phyloP scores from a whole-genome alignment of 352 stramenopile genomes.

The Pythium graminicola region DNA sequence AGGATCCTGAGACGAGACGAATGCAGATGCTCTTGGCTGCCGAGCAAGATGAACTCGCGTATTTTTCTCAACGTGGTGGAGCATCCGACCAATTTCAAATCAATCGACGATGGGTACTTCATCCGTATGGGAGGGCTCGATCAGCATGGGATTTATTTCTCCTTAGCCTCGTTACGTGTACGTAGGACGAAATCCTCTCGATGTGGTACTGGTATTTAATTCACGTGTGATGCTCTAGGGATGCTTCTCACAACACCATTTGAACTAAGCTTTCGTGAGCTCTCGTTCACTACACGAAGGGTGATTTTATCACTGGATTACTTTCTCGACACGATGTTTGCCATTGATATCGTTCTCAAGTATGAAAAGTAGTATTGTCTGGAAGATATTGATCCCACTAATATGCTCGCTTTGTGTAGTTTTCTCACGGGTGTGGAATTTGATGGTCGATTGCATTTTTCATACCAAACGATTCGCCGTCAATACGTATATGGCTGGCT shows the following conservation, averaged over 20 bases:
- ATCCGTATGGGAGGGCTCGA: constrained; percentile 53
- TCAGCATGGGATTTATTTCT: constrained; percentile 53
- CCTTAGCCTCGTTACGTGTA: constrained; percentile 61
- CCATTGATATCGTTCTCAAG: constrained; percentile 66
- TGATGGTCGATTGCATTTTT: constrained; percentile 72
- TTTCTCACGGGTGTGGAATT: constrained; percentile 72
- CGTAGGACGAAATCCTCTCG: no score
- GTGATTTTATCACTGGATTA: constrained; percentile 47
- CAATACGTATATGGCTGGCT: constrained; percentile 56
- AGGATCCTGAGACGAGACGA: background rate
- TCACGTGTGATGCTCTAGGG: no score
- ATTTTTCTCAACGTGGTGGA: constrained; percentile 50
- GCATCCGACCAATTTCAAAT: constrained; percentile 47
- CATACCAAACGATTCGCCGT: constrained; percentile 36
- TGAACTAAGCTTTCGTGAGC: constrained; percentile 57
- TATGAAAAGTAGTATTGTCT: constrained; percentile 8
- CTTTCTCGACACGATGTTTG: constrained; percentile 60
- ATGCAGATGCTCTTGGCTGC: constrained; percentile 17
- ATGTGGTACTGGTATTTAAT: no score
- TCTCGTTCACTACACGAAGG: constrained; percentile 26
- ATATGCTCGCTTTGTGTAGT: constrained; percentile 19
- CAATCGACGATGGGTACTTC: constrained; percentile 38
- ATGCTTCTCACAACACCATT: constrained; percentile 58
- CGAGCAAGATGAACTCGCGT: constrained; percentile 59
- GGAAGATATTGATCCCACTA: no score